Conservation (phyloP, 1,284 basidiomycete species). For the Bondarzewia mesenterica region DNA sequence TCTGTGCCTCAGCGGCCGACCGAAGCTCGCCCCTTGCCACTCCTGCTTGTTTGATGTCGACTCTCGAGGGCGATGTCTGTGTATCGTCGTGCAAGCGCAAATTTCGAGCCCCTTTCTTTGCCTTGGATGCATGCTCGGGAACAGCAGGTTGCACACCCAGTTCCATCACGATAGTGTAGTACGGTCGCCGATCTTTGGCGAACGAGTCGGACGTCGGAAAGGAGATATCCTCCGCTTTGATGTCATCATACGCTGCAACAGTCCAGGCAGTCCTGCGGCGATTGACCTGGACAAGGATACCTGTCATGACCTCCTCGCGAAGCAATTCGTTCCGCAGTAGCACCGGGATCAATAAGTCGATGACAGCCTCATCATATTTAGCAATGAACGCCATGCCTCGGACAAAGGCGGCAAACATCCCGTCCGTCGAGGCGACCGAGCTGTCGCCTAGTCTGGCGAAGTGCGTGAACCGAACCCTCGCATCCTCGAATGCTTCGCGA, state of each 20-base stretch:
- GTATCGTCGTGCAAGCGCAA: too few relatives aligned
- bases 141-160: neutral
- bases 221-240: neutral
- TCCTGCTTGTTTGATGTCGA: too few relatives aligned
- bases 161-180: neutral
- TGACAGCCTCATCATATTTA: too few relatives aligned
- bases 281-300: neutral
- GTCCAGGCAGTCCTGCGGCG: neutral
- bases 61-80: too few relatives aligned
- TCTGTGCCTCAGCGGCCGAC: neutral
- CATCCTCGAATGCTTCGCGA: neutral
- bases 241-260: neutral
- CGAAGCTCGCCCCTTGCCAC: neutral
- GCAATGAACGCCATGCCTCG: neutral
- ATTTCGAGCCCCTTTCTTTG: too few relatives aligned
- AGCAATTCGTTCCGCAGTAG: neutral
- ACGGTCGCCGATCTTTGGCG: neutral
- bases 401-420: neutral
- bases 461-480: neutral
- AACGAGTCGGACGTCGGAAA: neutral
- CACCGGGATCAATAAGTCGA: neutral
- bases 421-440: neutral
- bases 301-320: neutral
- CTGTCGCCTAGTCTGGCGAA: neutral
- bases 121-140: too few relatives aligned